These are phyloP conservation scores for Taphrina populina DNA, from an alignment of 1,139 yeast species.

Conservation along the genomic window DNA sequence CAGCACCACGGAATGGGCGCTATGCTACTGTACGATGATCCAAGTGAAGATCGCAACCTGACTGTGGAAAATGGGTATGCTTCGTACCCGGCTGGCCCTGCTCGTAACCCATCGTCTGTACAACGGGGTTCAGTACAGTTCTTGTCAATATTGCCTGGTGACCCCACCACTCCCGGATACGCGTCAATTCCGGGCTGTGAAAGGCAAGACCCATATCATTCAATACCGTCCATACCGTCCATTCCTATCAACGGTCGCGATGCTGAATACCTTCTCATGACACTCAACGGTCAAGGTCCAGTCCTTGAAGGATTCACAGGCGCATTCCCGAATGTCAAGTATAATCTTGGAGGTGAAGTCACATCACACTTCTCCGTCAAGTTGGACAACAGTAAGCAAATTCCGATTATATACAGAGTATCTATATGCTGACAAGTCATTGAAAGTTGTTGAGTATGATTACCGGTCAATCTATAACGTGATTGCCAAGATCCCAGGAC, in stretches of 20 bases:
- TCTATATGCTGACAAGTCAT: background rate
- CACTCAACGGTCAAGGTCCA: constrained; percentile 58
- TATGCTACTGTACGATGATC: constrained; percentile 63
- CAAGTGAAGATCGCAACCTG: constrained; percentile 60
- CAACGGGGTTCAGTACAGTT: constrained; percentile 85
- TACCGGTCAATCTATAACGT: constrained; percentile 52
- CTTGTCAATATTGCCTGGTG: constrained; percentile 76
- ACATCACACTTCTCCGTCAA: constrained; percentile 50
- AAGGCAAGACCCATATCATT: constrained; percentile 51
- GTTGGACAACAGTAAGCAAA: constrained; percentile 49
- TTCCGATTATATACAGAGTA: background rate
- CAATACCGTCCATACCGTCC: constrained; percentile 63
- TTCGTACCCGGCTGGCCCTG: constrained; percentile 66
- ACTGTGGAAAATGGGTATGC: constrained; percentile 54
- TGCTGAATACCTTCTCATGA: constrained; percentile 56
- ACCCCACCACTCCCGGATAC: constrained; percentile 84
- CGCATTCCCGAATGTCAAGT: constrained; percentile 52
- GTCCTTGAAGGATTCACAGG: constrained; percentile 52
- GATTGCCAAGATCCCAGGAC: constrained; percentile 58
- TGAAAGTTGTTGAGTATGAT: constrained; percentile 26
- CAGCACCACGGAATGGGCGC: constrained; percentile 63
- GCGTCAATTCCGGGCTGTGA: constrained; percentile 60
- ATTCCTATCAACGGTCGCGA: constrained; percentile 62
- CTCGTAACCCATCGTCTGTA: constrained; percentile 65
- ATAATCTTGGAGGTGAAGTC: constrained; percentile 61